phyloP scores from a whole-genome alignment of 1,139 yeast species.

The Schizosaccharomyces versatilis region DNA sequence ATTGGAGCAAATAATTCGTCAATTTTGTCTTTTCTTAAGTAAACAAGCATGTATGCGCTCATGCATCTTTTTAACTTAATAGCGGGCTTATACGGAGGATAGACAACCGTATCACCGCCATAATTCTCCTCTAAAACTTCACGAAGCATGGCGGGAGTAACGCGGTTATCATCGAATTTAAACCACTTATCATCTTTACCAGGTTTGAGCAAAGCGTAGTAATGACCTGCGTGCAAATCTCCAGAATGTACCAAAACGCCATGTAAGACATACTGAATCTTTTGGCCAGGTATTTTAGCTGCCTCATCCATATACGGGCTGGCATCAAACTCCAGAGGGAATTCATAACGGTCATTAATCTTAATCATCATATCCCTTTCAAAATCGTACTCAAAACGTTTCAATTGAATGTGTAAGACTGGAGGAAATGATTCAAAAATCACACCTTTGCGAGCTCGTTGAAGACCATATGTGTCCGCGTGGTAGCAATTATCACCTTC shows the following conservation, averaged over 20 bases:
- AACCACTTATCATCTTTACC: slow-evolving; percentile 52
- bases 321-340: slow-evolving; percentile 54
- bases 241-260: slow-evolving; percentile 89
- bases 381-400: slow-evolving; percentile 86
- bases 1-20: slow-evolving; percentile 37
- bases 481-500: slow-evolving; percentile 91
- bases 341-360: slow-evolving; percentile 80
- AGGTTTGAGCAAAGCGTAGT: slow-evolving; percentile 83
- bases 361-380: slow-evolving; percentile 74
- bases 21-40: slow-evolving; percentile 45
- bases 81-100: slow-evolving; percentile 18
- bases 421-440: slow-evolving; percentile 81
- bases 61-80: slow-evolving; percentile 42
- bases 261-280: slow-evolving; percentile 64
- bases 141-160: slow-evolving; percentile 58
- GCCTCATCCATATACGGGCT: slow-evolving; percentile 34
- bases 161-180: slow-evolving; percentile 86
- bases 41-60: slow-evolving; percentile 92
- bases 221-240: slow-evolving; percentile 86
- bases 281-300: slow-evolving; percentile 40
- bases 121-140: slow-evolving; percentile 85
- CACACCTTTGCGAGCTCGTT: slow-evolving; percentile 92
- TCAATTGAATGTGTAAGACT: slow-evolving; percentile 74
- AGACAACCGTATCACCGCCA: slow-evolving; percentile 44
- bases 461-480: slow-evolving; percentile 79